Conservation (phyloP, 139 green algal genomes). For the Ulvella scutata region DNA sequence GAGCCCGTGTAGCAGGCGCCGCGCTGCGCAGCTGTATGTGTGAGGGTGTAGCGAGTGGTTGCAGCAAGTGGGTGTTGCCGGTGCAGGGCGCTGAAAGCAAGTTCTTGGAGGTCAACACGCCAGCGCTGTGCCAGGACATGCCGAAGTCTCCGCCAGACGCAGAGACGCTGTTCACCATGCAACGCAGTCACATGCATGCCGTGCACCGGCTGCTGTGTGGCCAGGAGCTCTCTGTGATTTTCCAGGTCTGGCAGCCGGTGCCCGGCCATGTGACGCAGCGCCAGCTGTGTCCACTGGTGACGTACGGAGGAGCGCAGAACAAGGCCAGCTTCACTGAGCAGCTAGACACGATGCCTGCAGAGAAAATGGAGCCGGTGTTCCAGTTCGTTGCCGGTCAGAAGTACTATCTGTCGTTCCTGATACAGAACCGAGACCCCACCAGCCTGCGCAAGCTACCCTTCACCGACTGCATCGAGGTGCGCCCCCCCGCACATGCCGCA, state of each 20-base stretch:
- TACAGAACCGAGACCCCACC: not conserved
- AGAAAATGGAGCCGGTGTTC: not conserved
- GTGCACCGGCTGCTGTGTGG: not conserved
- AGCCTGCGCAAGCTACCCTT: constrained; percentile 1
- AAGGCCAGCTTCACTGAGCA: not conserved
- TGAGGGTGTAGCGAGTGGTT: not conserved
- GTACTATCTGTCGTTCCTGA: not conserved
- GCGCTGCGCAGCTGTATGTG: not conserved
- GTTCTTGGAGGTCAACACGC: not conserved
- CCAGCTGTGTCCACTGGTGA: constrained; percentile 1
- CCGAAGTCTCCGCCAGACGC: not conserved
- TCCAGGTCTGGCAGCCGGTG: not conserved
- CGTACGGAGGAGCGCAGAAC: not conserved
- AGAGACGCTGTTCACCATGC: too few relatives aligned
- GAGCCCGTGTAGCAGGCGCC: not conserved
- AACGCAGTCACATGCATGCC: not conserved
- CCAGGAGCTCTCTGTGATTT: not conserved
- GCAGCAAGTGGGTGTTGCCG: not conserved
- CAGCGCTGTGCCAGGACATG: not conserved
- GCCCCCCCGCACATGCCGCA: too few relatives aligned
- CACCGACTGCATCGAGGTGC: not conserved
- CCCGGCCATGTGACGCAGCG: not conserved
- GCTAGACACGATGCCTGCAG: not conserved
- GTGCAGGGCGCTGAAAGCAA: not conserved
- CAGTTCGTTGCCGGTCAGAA: not conserved